phyloP scores from a whole-genome alignment of 2,329 filamentous ascomycete genomes.

The Delphinella strobiligena region DNA sequence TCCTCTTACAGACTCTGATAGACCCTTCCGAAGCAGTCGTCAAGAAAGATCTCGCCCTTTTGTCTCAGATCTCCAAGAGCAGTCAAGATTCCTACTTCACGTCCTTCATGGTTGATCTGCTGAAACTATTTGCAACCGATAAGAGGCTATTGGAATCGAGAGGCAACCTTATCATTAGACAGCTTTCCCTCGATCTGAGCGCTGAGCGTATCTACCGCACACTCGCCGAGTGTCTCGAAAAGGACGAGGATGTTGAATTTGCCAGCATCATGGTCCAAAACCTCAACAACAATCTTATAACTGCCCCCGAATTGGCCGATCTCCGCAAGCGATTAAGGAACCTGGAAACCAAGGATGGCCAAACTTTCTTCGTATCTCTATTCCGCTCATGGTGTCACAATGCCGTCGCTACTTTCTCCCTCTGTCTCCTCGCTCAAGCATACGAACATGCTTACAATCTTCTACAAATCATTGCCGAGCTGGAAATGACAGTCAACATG shows the following conservation, averaged over 20 bases:
- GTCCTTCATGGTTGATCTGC: conserved; percentile 93
- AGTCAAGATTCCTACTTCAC: conserved; percentile 97
- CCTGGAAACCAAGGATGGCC: conserved; percentile 82
- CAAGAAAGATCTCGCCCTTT: conserved; percentile 79
- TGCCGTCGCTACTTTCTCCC: conserved; percentile 89
- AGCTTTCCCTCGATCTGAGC: conserved; percentile 84
- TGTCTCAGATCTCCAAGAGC: conserved; percentile 92
- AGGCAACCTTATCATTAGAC: conserved; percentile 91
- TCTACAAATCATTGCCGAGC: conserved; percentile 86
- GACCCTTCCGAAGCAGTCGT: conserved; percentile 94
- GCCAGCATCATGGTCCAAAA: conserved; percentile 99
- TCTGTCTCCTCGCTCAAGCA: conserved; percentile 89
- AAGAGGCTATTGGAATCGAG: conserved; percentile 79
- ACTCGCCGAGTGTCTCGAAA: conserved; percentile 90
- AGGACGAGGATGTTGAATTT: conserved; percentile 95
- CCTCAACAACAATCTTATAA: conserved; percentile 97
- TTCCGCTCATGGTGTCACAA: conserved; percentile 99
- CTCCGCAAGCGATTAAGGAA: conserved; percentile 82
- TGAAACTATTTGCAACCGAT: conserved; percentile 93
- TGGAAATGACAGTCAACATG: conserved; percentile 98
- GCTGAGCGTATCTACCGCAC: conserved; percentile 93
- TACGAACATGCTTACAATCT: conserved; percentile 97
- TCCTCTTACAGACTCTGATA: conserved; percentile 87
- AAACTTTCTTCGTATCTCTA: conserved; percentile 85
- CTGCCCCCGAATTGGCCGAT: conserved; percentile 84